Evolutionary conservation across 2,329 filamentous ascomycete genomes (phyloP).

Genomic region (Claviceps capensis): DNA sequence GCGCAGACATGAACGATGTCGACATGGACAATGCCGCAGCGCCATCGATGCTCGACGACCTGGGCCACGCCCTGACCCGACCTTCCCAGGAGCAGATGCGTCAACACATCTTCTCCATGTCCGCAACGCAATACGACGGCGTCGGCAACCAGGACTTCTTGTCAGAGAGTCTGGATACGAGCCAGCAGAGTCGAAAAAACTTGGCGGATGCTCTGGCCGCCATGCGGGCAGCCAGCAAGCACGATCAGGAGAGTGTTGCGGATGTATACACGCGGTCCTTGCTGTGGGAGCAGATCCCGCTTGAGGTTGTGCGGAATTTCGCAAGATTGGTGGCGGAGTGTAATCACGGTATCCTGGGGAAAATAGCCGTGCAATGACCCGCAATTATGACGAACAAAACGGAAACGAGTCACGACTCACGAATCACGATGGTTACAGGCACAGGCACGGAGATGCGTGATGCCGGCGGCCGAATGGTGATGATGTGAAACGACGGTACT

Average conservation of each 20-base stretch:
- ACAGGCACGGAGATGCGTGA: too few relatives aligned
- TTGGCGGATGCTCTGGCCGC: conserved; percentile 68
- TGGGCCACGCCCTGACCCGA: conserved; percentile 55
- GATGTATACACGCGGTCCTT: conserved; percentile 89
- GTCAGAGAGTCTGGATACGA: conserved; percentile 39
- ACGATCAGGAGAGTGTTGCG: conserved; percentile 57
- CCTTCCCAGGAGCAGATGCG: conserved; percentile 76
- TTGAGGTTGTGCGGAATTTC: conserved; percentile 85
- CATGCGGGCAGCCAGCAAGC: conserved; percentile 59
- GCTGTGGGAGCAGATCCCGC: conserved; percentile 86
- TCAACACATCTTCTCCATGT: conserved; percentile 78
- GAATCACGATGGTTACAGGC: too few relatives aligned
- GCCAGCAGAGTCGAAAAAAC: conserved; percentile 51
- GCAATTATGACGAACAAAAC: conserved; percentile 19
- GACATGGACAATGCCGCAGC: conserved; percentile 23
- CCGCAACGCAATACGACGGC: conserved; percentile 76
- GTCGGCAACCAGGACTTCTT: conserved; percentile 55
- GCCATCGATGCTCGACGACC: conserved; percentile 49
- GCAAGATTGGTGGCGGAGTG: conserved; percentile 78
- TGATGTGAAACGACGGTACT: conserved; percentile 18
- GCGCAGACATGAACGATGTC: conserved; percentile 31
- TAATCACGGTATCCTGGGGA: conserved; percentile 33
- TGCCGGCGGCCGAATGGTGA: too few relatives aligned
- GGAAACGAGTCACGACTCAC: too few relatives aligned
- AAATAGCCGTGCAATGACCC: conserved; percentile 30